A percentile compares a stretch with the other conserved stretches of the same genome.
Conservation (phyloP, 176 grass and related monocot species). For the Bothriochloa decipiens region DNA sequence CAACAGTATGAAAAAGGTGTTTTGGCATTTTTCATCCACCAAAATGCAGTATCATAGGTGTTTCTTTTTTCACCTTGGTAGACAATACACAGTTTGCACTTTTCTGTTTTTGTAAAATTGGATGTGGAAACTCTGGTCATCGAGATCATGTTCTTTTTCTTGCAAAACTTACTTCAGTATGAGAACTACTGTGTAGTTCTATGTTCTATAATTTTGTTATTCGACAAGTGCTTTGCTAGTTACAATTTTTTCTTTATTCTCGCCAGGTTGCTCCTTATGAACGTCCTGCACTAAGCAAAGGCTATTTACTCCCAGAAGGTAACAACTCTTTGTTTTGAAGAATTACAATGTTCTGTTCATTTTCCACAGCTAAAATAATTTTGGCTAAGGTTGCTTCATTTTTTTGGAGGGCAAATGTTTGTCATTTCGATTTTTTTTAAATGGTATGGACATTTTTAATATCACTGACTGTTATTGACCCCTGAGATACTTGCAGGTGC, state of each 20-base stretch:
- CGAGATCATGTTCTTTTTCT: not conserved
- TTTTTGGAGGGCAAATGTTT: not conserved
- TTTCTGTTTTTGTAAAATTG: not conserved
- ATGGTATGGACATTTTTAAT: not conserved
- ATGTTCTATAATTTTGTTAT: not conserved
- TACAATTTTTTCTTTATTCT: not conserved
- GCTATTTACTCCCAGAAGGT: conserved; percentile 60
- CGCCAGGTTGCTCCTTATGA: conserved; percentile 73
- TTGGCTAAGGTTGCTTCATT: not conserved
- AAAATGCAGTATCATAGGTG: not conserved
- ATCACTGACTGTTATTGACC: not conserved
- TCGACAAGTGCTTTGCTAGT: not conserved
- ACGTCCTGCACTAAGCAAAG: conserved; percentile 77
- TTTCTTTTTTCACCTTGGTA: not conserved
- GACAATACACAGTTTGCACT: not conserved
- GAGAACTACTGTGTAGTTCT: not conserved
- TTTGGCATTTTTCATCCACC: not conserved
- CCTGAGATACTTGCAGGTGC: conserved; percentile 52
- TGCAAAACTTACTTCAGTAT: conserved; percentile 4
- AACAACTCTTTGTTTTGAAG: not conserved
- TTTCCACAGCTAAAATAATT: conserved; percentile 7
- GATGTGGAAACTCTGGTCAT: not conserved
- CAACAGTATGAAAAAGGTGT: not conserved
- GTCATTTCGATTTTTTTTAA: not conserved
- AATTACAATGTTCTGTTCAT: not conserved